Percentiles rank a stretch among this genome's conserved stretches.
Conservation (phyloP, 2,329 filamentous ascomycete genomes). For the Fusarium abutilonis region DNA sequence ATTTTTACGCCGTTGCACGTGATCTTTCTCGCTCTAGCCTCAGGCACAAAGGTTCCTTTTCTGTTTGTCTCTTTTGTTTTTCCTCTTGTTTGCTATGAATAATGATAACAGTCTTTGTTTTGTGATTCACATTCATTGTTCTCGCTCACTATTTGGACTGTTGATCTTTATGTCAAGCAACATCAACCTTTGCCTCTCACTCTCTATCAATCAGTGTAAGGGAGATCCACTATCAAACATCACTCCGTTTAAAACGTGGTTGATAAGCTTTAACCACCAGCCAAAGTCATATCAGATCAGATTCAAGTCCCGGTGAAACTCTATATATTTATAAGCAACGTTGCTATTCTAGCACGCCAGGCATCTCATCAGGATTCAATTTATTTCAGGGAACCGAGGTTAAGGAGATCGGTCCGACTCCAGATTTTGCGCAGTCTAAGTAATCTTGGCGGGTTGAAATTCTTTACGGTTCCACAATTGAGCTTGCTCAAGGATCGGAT, state of each 20-base stretch:
- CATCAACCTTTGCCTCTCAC: neutral
- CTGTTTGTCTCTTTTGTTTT: neutral
- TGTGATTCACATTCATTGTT: no score
- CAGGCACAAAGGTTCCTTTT: neutral
- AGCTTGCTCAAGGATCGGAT: conserved; percentile 23
- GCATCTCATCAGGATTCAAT: neutral
- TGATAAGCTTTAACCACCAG: conserved; percentile 21
- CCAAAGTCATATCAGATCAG: conserved; percentile 1
- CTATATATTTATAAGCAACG: neutral
- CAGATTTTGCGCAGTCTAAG: conserved; percentile 20
- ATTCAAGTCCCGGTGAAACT: no score
- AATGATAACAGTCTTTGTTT: neutral
- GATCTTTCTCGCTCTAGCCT: neutral
- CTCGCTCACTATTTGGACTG: no score
- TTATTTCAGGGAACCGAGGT: conserved; percentile 8
- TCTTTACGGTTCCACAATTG: conserved; percentile 28
- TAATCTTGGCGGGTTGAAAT: conserved; percentile 24
- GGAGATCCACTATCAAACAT: neutral
- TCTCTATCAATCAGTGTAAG: neutral
- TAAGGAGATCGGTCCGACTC: conserved; percentile 32
- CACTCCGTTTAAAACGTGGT: neutral
- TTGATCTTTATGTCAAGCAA: neutral
- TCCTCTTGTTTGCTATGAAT: neutral
- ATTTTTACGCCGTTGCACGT: neutral
- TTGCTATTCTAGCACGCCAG: neutral